Percentiles rank a stretch among this genome's conserved stretches.
These are phyloP conservation scores for Petunia axillaris DNA, from an alignment of 257 asterid genomes.

Conservation along the genomic window DNA sequence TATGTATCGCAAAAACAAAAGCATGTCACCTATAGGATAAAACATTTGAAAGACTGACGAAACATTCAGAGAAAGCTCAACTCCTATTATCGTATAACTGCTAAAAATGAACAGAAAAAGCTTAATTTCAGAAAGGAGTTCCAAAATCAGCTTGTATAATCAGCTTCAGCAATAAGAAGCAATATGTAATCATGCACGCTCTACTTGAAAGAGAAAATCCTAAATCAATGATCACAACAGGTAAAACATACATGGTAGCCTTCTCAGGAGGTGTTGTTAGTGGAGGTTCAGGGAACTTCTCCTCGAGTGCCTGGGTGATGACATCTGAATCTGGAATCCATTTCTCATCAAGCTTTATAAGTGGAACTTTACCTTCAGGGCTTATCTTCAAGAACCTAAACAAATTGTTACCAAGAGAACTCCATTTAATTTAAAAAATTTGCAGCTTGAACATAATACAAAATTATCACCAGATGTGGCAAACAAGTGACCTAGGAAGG, in stretches of 20 bases:
- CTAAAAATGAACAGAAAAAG: background rate
- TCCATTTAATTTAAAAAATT: background rate
- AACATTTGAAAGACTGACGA: slow-evolving; percentile 4
- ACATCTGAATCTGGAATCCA: slow-evolving; percentile 97
- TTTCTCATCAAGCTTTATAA: slow-evolving; percentile 82
- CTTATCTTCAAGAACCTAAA: slow-evolving; percentile 70
- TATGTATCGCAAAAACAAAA: background rate
- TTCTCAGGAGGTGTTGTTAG: slow-evolving; percentile 82
- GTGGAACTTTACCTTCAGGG: slow-evolving; percentile 95
- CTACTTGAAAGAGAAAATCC: background rate
- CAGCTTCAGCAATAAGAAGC: background rate
- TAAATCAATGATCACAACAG: background rate
- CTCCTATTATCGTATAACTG: background rate
- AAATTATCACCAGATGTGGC: background rate
- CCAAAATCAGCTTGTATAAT: background rate
- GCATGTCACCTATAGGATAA: background rate
- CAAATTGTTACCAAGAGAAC: background rate
- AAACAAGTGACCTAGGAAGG: background rate
- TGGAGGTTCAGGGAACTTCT: slow-evolving; percentile 84
- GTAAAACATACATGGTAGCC: slow-evolving; percentile 70
- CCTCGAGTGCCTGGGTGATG: slow-evolving; percentile 81
- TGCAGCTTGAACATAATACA: background rate
- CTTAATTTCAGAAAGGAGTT: background rate
- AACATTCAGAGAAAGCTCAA: background rate
- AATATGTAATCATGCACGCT: background rate